Percentiles rank a stretch among this genome's conserved stretches.
phyloP scores from a whole-genome alignment of 768 basidiomycete genomes.

The Mycena rebaudengoi region DNA sequence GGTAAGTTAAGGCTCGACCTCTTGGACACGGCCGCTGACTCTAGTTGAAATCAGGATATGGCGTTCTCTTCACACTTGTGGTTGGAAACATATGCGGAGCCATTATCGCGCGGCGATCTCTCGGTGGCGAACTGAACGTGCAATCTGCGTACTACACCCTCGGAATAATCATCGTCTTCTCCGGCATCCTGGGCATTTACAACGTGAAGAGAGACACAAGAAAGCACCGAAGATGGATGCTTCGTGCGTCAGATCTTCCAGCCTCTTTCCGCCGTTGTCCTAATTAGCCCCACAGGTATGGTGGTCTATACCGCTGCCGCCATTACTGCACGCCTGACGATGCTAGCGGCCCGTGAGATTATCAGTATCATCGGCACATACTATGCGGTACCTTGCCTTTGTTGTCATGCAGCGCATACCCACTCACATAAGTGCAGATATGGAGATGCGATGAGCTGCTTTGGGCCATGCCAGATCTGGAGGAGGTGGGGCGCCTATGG shows the following conservation, averaged over 20 bases:
- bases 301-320: slow-evolving; percentile 29
- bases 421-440: slow-evolving; percentile 4
- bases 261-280: background rate
- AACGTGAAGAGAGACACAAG: slow-evolving; percentile 35
- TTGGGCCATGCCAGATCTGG: slow-evolving; percentile 17
- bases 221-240: slow-evolving; percentile 39
- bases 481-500: slow-evolving; percentile 5
- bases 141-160: slow-evolving; percentile 34
- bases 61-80: slow-evolving; percentile 26
- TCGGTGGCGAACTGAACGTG: slow-evolving; percentile 37
- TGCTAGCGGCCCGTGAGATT: slow-evolving; percentile 26
- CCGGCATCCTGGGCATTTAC: slow-evolving; percentile 28
- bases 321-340: slow-evolving; percentile 29
- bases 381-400: slow-evolving; percentile 32
- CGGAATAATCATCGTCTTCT: slow-evolving; percentile 28
- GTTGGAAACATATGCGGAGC: slow-evolving; percentile 30
- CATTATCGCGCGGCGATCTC: slow-evolving; percentile 27
- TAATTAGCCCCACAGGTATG: slow-evolving; percentile 23
- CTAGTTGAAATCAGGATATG: slow-evolving; percentile 25
- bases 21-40: background rate
- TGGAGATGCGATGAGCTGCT: slow-evolving; percentile 38
- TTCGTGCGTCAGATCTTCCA: slow-evolving; percentile 24
- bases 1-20: slow-evolving; percentile 21
- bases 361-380: slow-evolving; percentile 33
- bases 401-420: background rate